Evolutionary conservation across 2,329 filamentous ascomycete genomes (phyloP), one percentile per base, ranked within the genome.

Genomic region (Sclerotinia trifoliorum): DNA sequence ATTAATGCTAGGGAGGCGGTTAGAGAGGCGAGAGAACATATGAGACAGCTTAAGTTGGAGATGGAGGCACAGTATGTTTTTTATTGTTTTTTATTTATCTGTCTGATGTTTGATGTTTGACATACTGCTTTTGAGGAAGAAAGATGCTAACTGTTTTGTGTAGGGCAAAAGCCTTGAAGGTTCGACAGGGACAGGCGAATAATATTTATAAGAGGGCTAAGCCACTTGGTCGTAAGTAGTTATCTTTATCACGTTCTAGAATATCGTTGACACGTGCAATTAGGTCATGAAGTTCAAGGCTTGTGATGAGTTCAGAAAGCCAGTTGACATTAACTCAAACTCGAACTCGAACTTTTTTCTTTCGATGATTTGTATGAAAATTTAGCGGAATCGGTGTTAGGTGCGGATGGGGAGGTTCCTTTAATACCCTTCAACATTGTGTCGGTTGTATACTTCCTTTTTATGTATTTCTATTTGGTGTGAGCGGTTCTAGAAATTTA

Each of bases 221-320:
- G n/a, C 49, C 58, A 29, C 66, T 67, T 56, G 66, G 66, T 32
- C 66, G 66, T 67, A 67, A 67, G 66, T 67, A 13, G 35, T 24
- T n/a, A 17, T 26, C 19, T 15, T 54, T 7, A n/a, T 44, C 1
- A 5, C 6, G 44, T 19, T 24, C 6, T 35, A 29, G n/a, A 35
- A 17, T 7, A n/a, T 24, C 10, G 32, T 46, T 67, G 15, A 67
- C 7, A 52, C 5, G 5, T 2, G 3, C 13, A n/a, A 29, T 5
- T 52, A 67, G 65, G 65, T 21, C 65, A 67, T 44, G 46, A 67
- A 54, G 32, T 62, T 11, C 19, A 21, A 19, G 29, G 44, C 58
- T 49, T 62, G 44, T 49, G 46, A 49, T 13, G 29, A 35, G 7
- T 19, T 11, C 32, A 24, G 21, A 24, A 24, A 11, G 58, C 21